Evolutionary conservation across 805 yeast species (phyloP), one percentile per base, ranked within the genome.

Genomic region (Wickerhamiella hasegawae): DNA sequence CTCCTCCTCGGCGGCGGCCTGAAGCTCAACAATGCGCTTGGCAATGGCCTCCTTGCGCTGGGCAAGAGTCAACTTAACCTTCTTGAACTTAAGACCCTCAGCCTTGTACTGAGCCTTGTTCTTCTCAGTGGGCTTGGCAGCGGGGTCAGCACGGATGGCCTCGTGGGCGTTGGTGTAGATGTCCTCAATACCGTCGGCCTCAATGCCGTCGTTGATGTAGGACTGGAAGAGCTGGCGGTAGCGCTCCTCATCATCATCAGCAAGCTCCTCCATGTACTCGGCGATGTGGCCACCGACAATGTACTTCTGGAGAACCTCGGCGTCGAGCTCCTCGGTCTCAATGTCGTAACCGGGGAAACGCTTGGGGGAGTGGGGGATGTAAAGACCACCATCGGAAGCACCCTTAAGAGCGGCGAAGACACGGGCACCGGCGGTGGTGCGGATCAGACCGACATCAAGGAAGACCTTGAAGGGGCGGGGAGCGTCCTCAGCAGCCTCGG

Each of bases 301-400:
- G 93, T 90, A 90, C 70, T 82, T 83, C 83, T 96, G 83, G 66
- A 90, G 76, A 54, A 75, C 67, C 63, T 90, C 98, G 57, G 95
- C 83, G 63, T 90, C 98, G 58, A 90, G 76, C 72, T 90, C 98
- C 73, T 90, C 94, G 57, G 78, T 60, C 74, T 90, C 98, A 58
- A 87, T 82, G 68, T 90, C 98, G 93, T 87, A 90, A 72, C 98
- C 98, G 69, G 98, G 98, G 94, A 85, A 90, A 79, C 98, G 85
- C 76, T 85, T 85, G 62, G 94, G 81, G 56, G 94, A 83, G 85
- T 90, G 98, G 54, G 98, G 98, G 62, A 90, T 73, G 85, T 80
- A 83, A 59, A 90, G 73, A 58, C 98, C 98, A 81, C 98, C 98
- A 65, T 90, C 98, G 48, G 97, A 87, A 60, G 98, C 98, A 80